Percentiles rank a stretch among this genome's conserved stretches.
Evolutionary conservation across 805 yeast genomes (phyloP).

Genomic region (Teunomyces tritomae): DNA sequence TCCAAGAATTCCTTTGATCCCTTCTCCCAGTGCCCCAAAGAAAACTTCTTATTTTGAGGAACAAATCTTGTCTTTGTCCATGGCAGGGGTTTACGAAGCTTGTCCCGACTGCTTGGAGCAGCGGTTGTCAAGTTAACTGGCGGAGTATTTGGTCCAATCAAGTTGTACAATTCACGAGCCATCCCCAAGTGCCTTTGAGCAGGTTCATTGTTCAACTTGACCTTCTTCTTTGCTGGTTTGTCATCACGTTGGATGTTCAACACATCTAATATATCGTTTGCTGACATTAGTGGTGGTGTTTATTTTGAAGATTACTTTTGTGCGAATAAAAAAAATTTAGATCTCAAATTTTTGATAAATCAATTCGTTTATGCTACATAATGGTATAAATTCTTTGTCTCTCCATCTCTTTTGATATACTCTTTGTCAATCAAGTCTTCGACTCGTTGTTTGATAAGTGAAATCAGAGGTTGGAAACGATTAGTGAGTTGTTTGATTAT

Average conservation of each 20-base stretch:
- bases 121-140: slow-evolving; percentile 47
- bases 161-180: slow-evolving; percentile 83
- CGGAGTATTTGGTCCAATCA: slow-evolving; percentile 90
- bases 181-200: slow-evolving; percentile 56
- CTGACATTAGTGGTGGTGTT: slow-evolving; percentile 20
- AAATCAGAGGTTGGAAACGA: slow-evolving; percentile 68
- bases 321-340: background rate
- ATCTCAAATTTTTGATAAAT: background rate
- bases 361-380: slow-evolving; percentile 52
- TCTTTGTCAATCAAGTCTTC: slow-evolving; percentile 79
- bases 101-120: slow-evolving; percentile 49
- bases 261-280: slow-evolving; percentile 70
- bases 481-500: slow-evolving; percentile 55
- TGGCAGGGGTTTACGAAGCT: slow-evolving; percentile 70
- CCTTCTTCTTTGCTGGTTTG: slow-evolving; percentile 42
- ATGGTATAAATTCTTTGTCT: slow-evolving; percentile 57
- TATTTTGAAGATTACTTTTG: slow-evolving; percentile 1
- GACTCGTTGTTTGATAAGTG: slow-evolving; percentile 66
- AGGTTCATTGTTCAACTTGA: slow-evolving; percentile 22
- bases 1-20: slow-evolving; percentile 54
- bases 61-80: slow-evolving; percentile 74
- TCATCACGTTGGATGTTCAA: slow-evolving; percentile 60
- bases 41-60: slow-evolving; percentile 42
- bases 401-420: slow-evolving; percentile 69
- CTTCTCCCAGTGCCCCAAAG: slow-evolving; percentile 81